A percentile compares a stretch with the other conserved stretches of the same genome.
phyloP scores from a whole-genome alignment of 2,329 filamentous ascomycete species.

The Ophiostoma piceae region DNA sequence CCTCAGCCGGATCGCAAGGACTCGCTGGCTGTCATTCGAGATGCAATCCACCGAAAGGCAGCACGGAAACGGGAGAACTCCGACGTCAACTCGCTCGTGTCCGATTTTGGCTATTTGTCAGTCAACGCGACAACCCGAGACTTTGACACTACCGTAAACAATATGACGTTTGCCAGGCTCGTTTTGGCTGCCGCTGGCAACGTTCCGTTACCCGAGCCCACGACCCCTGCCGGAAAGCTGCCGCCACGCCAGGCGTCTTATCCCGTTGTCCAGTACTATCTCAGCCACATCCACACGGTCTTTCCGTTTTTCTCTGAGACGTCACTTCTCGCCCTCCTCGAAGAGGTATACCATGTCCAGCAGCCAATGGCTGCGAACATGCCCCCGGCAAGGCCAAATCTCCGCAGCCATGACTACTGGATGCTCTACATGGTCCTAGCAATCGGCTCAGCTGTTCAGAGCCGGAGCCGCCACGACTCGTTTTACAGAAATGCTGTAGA shows the following conservation, averaged over 20 bases:
- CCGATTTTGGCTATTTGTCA: constrained; percentile 89
- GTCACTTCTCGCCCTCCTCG: constrained; percentile 68
- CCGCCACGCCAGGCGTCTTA: constrained; percentile 66
- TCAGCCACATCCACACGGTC: constrained; percentile 72
- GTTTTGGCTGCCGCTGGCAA: constrained; percentile 78
- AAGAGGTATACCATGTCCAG: constrained; percentile 72
- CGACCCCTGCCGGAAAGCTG: constrained; percentile 50
- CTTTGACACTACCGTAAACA: constrained; percentile 80
- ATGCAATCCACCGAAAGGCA: constrained; percentile 60
- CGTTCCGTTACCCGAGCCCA: constrained; percentile 60
- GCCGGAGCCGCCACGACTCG: constrained; percentile 60
- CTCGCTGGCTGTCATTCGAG: constrained; percentile 56
- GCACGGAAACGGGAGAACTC: constrained; percentile 66
- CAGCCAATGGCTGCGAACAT: constrained; percentile 31
- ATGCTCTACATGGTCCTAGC: constrained; percentile 85
- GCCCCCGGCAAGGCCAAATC: constrained; percentile 39
- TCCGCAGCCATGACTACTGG: constrained; percentile 72
- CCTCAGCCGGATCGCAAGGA: constrained; percentile 52
- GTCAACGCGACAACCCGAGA: constrained; percentile 93
- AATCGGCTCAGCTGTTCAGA: constrained; percentile 70
- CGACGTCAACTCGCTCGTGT: constrained; percentile 86
- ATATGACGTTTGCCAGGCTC: constrained; percentile 87
- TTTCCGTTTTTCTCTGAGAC: constrained; percentile 81
- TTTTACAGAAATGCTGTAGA: constrained; percentile 54
- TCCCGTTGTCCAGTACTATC: constrained; percentile 72